Base-by-base conservation (phyloP, 2,329 filamentous ascomycete species). In the Aspergillus fumigatus region DNA sequence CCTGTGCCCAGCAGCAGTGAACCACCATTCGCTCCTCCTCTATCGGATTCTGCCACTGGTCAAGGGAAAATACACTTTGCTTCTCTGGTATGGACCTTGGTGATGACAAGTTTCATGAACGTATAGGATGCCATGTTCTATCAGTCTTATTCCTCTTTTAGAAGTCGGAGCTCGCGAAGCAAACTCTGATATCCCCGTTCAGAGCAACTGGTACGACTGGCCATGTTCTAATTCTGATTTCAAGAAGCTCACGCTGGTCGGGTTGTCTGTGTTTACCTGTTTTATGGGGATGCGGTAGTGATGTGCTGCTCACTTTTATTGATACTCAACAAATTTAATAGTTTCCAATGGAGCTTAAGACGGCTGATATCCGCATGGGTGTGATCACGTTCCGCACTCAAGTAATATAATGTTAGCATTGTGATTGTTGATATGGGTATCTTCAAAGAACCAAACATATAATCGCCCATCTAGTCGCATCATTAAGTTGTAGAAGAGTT, bases 371-470 rank as follows among this genome's bases (percentile, higher is more conserved):
- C 57, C 50, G 51, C 50, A 38, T 40, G 32, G 32, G 58, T 52
- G 25, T 50, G 47, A 59, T 51, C 27, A 40, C 56, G 41, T 11
- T 41, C 32, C 45, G 38, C 23, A 32, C n/a, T 27, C 25, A 11
- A 29, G 10, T 41, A 25, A 11, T 14, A n/a, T 41, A 50, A 26
- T 45, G 45, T 53, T 50, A 54, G 14, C 47, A 53, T 55, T 53
- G 57, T 60, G 47, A 58, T 54, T 50, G 45, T 53, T 58, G 54
- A 55, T 59, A 59, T 66, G 65, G 65, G 65, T 67, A 67, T 67
- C 62, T 65, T 56, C 55, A 62, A 62, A 59, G 52, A 58, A 59
- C 51, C 55, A 65, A 58, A 67, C 57, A 56, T 54, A 56, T 53
- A 55, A 55, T 56, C 51, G 43, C 45, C 50, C 19, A 29, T 57